Percentiles rank a stretch among this genome's conserved stretches.
Evolutionary conservation across 306 rosid genomes (phyloP).

Genomic region (Acacia melanoxylon): DNA sequence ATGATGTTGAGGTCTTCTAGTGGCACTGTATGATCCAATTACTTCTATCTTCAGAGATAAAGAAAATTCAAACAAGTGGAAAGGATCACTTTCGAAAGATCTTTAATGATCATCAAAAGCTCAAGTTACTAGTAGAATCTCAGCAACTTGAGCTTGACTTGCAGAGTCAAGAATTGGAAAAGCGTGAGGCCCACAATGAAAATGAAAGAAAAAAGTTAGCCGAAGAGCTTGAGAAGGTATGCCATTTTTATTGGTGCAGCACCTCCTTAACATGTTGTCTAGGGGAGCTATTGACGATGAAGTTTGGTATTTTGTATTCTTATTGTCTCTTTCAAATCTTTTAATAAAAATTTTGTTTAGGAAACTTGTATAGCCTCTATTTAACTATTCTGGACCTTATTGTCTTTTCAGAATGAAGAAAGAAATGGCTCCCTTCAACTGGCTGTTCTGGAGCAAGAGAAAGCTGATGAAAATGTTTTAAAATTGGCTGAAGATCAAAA

Average conservation of each 20-base stretch:
- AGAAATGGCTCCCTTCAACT: constrained; percentile 68
- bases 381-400: constrained; percentile 29
- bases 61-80: constrained; percentile 77
- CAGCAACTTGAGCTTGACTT: constrained; percentile 74
- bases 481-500: constrained; percentile 88
- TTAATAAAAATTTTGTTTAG: constrained; percentile 1
- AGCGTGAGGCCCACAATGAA: constrained; percentile 82
- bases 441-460: constrained; percentile 84
- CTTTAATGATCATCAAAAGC: constrained; percentile 72
- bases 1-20: constrained; percentile 21
- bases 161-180: constrained; percentile 74
- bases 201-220: constrained; percentile 75
- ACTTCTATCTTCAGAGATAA: constrained; percentile 61
- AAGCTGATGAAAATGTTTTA: constrained; percentile 76
- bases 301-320: constrained; percentile 22
- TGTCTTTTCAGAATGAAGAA: constrained; percentile 61
- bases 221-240: constrained; percentile 82
- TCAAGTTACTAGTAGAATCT: constrained; percentile 79
- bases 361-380: constrained; percentile 29
- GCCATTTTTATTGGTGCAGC: constrained; percentile 32
- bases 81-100: constrained; percentile 84
- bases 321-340: constrained; percentile 2
- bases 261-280: constrained; percentile 27
- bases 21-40: constrained; percentile 27
- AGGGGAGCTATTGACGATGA: constrained; percentile 4